Base-by-base conservation (phyloP, 768 basidiomycete genomes). In the Boletus tomentosulus region DNA sequence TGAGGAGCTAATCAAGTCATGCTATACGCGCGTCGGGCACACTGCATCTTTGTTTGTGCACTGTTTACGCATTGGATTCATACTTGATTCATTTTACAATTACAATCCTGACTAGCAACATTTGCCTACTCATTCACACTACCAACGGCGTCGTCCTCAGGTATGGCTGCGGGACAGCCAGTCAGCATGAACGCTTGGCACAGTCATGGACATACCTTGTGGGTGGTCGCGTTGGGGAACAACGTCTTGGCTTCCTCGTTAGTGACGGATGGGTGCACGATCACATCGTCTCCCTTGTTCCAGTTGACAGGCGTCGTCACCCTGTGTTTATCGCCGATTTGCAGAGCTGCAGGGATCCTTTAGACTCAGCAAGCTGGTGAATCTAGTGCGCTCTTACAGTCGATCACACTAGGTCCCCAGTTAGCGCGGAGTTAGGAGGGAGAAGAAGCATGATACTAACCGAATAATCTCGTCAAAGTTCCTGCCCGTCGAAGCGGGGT, bases 401-500 rank as follows among this genome's bases (percentile, higher is more conserved):
- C 96, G 63, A 98, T 77, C 51, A 92, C 91, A 54, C 88, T 73
- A 34, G 12, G 46, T 4, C 54, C 48, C 25, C 31, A n/a, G 42
- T 69, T 8, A 64, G 48, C 39, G 15, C 43, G 30, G n/a, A 33
- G 37, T 34, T 24, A 13, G 11, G 41, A 13, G 11, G 15, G 0
- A 34, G 25, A 27, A 12, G 19, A 42, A 30, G 13, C 8, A 35
- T 30, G n/a, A 15, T 56, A 64, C 66, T 54, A 24, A 79, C 77
- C 86, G 79, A 54, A 87, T 55, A 62, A 86, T 78, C 72, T 86
- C 85, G 58, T 80, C 78, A 68, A 97, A 96, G 80, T 94, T 95
- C 65, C 93, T 89, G 42, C 96, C 97, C 63, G 95, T 94, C 12
- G 92, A 87, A 46, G 96, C 95, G 54, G 97, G 97, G 77, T 98